Percentiles rank a stretch among this genome's conserved stretches.
These are phyloP conservation scores for Sarocladium strictum DNA, from an alignment of 2,329 filamentous ascomycete species.

Conservation along the genomic window DNA sequence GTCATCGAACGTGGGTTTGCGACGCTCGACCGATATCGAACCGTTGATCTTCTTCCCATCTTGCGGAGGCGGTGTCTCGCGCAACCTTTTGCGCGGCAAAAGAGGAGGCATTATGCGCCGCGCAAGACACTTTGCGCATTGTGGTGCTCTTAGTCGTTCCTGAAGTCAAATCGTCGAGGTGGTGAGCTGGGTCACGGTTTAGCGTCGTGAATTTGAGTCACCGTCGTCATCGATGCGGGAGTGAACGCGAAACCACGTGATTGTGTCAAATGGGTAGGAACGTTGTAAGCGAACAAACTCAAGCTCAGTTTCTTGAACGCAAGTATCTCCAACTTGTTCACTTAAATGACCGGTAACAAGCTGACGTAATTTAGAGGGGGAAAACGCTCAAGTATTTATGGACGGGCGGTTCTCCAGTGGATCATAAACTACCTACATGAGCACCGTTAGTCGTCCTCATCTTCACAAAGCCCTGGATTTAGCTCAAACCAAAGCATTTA, in stretches of 20 bases:
- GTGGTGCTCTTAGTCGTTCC: not conserved
- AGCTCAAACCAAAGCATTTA: not conserved
- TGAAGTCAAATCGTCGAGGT: not conserved
- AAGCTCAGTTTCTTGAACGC: too few relatives aligned
- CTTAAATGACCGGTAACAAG: too few relatives aligned
- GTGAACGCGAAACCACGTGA: conserved; percentile 24
- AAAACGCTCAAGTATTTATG: too few relatives aligned
- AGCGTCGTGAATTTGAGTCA: conserved; percentile 9
- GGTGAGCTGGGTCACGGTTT: not conserved
- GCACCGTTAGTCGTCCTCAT: too few relatives aligned
- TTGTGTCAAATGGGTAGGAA: not conserved
- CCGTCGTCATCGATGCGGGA: conserved; percentile 22
- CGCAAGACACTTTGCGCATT: not conserved
- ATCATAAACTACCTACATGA: too few relatives aligned
- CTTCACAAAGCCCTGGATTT: too few relatives aligned
- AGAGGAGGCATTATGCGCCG: conserved; percentile 56
- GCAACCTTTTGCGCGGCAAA: conserved; percentile 60
- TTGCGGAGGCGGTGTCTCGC: conserved; percentile 34
- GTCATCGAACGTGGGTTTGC: conserved; percentile 56
- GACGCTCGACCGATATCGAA: conserved; percentile 18
- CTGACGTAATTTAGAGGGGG: too few relatives aligned
- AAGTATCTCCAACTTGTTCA: too few relatives aligned
- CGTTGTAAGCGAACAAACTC: not conserved
- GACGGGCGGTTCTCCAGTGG: too few relatives aligned
- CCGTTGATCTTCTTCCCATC: conserved; percentile 15